Percentiles rank a stretch among this genome's conserved stretches.
Evolutionary conservation across 1,139 yeast species (phyloP).

Genomic region (Scheffersomyces titani): DNA sequence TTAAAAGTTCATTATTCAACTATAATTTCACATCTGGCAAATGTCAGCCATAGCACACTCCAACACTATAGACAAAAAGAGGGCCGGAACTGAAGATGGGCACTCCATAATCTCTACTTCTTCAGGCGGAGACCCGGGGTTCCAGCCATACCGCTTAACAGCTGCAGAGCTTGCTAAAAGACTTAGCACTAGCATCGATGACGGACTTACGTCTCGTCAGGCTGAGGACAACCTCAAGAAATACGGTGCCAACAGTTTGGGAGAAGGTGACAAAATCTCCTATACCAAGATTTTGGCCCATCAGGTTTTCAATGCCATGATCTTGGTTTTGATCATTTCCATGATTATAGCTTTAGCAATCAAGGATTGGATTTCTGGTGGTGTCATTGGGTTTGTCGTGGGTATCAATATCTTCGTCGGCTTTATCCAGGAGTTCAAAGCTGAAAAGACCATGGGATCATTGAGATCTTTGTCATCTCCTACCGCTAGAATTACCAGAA

Average conservation of each 20-base stretch:
- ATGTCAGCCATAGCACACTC: background rate
- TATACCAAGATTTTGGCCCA: conserved; percentile 59
- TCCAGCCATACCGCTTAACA: conserved; percentile 32
- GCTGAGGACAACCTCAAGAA: conserved; percentile 25
- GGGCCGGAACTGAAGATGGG: background rate
- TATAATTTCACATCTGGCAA: background rate
- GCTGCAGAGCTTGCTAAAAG: conserved; percentile 33
- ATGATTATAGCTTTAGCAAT: conserved; percentile 77
- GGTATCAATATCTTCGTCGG: conserved; percentile 69
- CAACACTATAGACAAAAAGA: background rate
- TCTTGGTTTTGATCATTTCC: conserved; percentile 69
- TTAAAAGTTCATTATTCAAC: background rate
- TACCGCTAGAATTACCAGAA: conserved; percentile 67
- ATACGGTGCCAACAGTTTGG: conserved; percentile 63
- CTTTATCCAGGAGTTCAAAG: conserved; percentile 67
- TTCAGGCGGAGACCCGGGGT: background rate
- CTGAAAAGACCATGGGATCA: conserved; percentile 82
- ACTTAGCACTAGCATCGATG: conserved; percentile 39
- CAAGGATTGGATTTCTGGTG: conserved; percentile 80
- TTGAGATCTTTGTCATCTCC: conserved; percentile 70
- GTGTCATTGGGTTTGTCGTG: conserved; percentile 75
- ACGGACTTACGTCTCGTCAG: conserved; percentile 48
- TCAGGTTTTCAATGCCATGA: conserved; percentile 81
- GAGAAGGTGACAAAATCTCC: conserved; percentile 63
- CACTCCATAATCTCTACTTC: background rate